phyloP scores from a whole-genome alignment of 108 stramenopile species.

The Pelagomonas calceolata region DNA sequence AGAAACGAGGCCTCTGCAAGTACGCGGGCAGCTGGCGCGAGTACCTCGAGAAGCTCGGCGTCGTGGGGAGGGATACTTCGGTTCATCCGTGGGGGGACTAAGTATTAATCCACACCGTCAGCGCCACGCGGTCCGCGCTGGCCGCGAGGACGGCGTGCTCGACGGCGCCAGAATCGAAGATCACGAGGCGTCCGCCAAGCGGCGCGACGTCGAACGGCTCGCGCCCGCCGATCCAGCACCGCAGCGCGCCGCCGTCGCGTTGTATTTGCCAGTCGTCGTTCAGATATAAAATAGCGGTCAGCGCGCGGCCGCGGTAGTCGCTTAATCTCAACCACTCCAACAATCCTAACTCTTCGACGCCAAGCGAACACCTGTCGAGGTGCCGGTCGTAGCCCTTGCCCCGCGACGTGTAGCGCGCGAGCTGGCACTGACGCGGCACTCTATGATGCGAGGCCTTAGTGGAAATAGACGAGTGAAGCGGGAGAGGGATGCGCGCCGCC shows the following conservation, averaged over 20 bases:
- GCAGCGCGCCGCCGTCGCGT: conserved; percentile 13
- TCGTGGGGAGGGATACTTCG: too few species aligned
- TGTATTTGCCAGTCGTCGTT: conserved; percentile 8
- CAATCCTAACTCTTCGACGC: conserved; percentile 20
- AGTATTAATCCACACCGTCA: conserved; percentile 23
- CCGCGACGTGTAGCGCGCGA: conserved; percentile 17
- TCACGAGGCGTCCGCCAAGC: conserved; percentile 15
- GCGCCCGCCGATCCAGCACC: conserved; percentile 14
- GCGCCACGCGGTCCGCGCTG: conserved; percentile 6
- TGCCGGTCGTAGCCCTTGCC: conserved; percentile 20
- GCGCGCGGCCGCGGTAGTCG: conserved; percentile 23
- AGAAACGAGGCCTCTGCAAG: too few species aligned
- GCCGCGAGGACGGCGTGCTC: conserved; percentile 22
- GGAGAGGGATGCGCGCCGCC: too few species aligned
- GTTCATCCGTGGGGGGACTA: too few species aligned
- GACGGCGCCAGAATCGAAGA: conserved; percentile 22
- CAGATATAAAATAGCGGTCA: conserved; percentile 28
- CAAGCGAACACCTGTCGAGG: conserved; percentile 17
- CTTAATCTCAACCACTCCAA: conserved; percentile 19
- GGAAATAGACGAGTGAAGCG: too few species aligned
- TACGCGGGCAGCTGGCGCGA: too few species aligned
- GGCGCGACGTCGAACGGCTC: conserved; percentile 13
- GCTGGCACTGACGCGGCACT: conserved; percentile 30
- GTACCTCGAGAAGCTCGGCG: too few species aligned
- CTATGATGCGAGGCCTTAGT: conserved; percentile 1